These are phyloP conservation scores for Murraya koenigii DNA, from an alignment of 345 rosid species.

Conservation along the genomic window DNA sequence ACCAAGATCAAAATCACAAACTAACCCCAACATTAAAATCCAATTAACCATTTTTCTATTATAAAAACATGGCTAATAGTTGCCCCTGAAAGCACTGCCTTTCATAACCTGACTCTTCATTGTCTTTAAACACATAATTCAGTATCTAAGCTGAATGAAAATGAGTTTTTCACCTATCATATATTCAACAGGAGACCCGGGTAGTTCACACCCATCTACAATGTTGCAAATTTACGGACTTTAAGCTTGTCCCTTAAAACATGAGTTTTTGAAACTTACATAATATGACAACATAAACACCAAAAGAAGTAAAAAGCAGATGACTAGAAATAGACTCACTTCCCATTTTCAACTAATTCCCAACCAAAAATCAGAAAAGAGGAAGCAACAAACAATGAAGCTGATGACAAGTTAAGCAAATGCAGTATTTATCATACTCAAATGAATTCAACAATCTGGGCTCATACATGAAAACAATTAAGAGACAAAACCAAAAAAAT, in stretches of 20 bases:
- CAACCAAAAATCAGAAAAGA: background rate
- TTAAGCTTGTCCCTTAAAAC: background rate
- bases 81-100: background rate
- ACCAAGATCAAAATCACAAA: background rate
- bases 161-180: background rate
- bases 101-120: background rate
- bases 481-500: background rate
- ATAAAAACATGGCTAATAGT: background rate
- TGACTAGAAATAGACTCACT: background rate
- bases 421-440: background rate
- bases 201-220: background rate
- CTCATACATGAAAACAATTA: background rate
- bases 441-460: background rate
- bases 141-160: background rate
- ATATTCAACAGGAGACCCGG: background rate
- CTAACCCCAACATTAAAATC: background rate
- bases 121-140: background rate
- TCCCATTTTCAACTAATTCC: background rate
- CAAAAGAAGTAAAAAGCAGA: background rate
- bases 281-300: background rate
- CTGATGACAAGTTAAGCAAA: background rate
- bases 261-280: background rate
- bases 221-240: background rate
- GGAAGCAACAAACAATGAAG: background rate
- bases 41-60: background rate